Conservation (phyloP, 1,284 basidiomycete species). For the Ganoderma multipileum region DNA sequence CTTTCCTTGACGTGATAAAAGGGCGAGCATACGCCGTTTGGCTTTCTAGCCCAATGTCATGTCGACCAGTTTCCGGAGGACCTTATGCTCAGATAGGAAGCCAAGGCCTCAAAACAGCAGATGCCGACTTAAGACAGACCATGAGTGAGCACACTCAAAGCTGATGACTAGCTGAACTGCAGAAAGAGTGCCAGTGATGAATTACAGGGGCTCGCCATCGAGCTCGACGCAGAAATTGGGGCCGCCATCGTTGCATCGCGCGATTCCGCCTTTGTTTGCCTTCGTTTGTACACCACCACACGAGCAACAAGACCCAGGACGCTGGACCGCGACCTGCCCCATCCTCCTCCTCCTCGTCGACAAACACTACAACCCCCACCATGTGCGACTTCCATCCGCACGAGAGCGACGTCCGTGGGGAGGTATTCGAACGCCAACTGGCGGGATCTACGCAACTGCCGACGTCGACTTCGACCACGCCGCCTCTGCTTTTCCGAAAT, state of each 20-base stretch:
- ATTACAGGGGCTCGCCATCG: not conserved
- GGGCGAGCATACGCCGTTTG: not conserved
- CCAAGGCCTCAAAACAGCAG: not conserved
- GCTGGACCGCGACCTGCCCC: no score
- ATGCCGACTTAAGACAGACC: not conserved
- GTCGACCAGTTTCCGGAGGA: not conserved
- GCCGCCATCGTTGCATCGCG: not conserved
- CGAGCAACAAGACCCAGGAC: not conserved
- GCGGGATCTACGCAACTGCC: slow-evolving; percentile 38
- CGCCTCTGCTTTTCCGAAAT: slow-evolving; percentile 86
- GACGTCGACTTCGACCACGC: slow-evolving; percentile 82
- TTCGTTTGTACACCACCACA: slow-evolving; percentile 15
- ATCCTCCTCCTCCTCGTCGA: not conserved
- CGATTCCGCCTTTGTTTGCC: slow-evolving; percentile 10
- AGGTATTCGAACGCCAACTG: slow-evolving; percentile 41
- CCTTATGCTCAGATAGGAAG: not conserved
- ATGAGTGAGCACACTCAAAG: not conserved
- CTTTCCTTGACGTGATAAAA: not conserved
- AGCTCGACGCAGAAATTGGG: not conserved
- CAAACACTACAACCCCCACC: slow-evolving; percentile 7
- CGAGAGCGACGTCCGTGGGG: slow-evolving; percentile 45
- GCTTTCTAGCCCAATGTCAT: not conserved
- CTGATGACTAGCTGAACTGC: not conserved
- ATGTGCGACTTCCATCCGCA: slow-evolving; percentile 44
- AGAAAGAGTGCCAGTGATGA: not conserved